Percentiles rank a stretch among this genome's conserved stretches.
These are phyloP conservation scores for Amanita muscaria DNA, from an alignment of 768 basidiomycete genomes.

Conservation along the genomic window DNA sequence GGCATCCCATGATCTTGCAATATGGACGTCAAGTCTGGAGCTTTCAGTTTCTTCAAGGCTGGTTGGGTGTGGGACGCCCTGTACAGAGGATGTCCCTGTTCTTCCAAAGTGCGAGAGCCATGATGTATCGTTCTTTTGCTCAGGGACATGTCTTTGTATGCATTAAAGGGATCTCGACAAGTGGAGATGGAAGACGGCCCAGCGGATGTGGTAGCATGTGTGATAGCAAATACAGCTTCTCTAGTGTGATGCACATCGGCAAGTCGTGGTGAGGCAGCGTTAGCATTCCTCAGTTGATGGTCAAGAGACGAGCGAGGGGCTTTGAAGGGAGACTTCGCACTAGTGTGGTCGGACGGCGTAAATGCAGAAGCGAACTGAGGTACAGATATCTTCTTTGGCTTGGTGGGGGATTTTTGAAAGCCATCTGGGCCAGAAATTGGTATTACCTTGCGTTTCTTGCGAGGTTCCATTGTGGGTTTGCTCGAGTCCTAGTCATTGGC, in stretches of 20 bases:
- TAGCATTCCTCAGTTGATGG: background rate
- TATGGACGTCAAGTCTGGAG: background rate
- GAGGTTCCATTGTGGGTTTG: too few species aligned
- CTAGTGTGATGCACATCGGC: background rate
- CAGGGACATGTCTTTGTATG: background rate
- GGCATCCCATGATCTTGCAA: background rate
- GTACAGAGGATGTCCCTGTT: background rate
- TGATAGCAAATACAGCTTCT: too few species aligned
- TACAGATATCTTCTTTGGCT: slow-evolving; percentile 1
- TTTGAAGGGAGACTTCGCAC: background rate
- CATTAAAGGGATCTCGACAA: background rate
- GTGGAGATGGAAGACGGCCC: background rate
- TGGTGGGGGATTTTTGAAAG: slow-evolving; percentile 2
- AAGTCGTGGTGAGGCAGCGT: background rate
- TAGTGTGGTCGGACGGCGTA: background rate
- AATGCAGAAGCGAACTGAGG: slow-evolving; percentile 6
- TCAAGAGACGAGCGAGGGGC: slow-evolving; percentile 1
- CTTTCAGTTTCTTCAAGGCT: background rate
- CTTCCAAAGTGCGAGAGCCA: background rate
- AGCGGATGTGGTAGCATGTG: background rate
- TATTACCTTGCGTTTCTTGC: slow-evolving; percentile 3
- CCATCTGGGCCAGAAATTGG: background rate
- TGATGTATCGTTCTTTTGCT: background rate
- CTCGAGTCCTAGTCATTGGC: too few species aligned
- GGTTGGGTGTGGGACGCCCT: too few species aligned